Conservation (phyloP, 2,329 filamentous ascomycete genomes). For the Arachnomyces sp. region DNA sequence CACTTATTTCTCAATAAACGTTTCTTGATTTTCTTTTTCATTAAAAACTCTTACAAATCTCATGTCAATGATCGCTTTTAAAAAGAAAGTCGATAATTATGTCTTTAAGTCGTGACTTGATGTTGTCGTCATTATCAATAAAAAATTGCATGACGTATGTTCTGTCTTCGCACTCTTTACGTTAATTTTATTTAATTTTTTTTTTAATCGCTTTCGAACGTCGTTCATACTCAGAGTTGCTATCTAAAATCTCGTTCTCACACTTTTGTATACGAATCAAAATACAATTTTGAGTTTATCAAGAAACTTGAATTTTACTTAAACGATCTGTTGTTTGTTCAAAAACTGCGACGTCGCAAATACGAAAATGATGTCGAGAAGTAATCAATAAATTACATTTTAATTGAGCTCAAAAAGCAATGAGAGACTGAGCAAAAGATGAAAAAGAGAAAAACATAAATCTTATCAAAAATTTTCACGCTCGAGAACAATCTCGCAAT, state of each 20-base stretch:
- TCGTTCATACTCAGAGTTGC: too few species aligned
- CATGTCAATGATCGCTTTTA: too few species aligned
- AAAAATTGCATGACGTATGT: too few species aligned
- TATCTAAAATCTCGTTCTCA: background rate
- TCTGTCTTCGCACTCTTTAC: too few species aligned
- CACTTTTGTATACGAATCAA: background rate
- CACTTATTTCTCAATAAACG: too few species aligned
- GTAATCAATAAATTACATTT: slow-evolving; percentile 1
- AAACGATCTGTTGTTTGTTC: slow-evolving; percentile 1
- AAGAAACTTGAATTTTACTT: slow-evolving; percentile 3
- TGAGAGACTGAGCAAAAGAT: slow-evolving; percentile 3
- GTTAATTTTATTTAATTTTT: too few species aligned
- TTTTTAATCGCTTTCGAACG: too few species aligned
- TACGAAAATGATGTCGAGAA: slow-evolving; percentile 4
- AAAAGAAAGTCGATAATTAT: too few species aligned
- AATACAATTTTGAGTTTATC: slow-evolving; percentile 2
- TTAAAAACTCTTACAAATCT: too few species aligned
- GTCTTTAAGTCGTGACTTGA: too few species aligned
- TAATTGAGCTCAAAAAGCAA: slow-evolving; percentile 1
- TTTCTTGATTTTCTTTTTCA: too few species aligned
- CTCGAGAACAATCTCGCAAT: background rate
- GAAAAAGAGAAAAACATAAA: background rate
- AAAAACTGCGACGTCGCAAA: slow-evolving; percentile 4
- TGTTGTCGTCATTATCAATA: too few species aligned
- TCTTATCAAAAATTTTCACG: slow-evolving; percentile 3